Base-by-base conservation (phyloP, 2,329 filamentous ascomycete species). In the Trichoderma guizhouense region DNA sequence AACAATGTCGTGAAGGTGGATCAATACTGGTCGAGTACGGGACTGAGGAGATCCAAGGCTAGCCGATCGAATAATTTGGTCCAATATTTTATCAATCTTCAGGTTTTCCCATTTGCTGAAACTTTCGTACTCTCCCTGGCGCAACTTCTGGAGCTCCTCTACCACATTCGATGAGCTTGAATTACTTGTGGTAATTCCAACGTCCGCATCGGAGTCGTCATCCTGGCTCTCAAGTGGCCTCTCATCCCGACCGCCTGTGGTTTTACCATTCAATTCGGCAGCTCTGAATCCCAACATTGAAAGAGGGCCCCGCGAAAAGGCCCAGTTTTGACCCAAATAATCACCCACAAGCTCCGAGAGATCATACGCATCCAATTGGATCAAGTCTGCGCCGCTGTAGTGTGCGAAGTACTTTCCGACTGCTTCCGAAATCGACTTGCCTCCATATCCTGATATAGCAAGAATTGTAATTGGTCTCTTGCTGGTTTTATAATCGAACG, bases 1-100 rank as follows among this genome's bases (percentile, higher is more conserved):
- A 68, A 92, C 90, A 77, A 94, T 92, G 79, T 98, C 93, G 78
- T 92, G 89, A 14, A 97, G 83, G 76, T 93, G 93, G 51, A 97
- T 85, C 72, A 98, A 90, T 8, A 94, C 86, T 28, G 85, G 86
- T 26, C 79, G 85, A 78, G 76, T 78, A 76, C 78, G 76, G 7
- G 74, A 61, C 32, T 75, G 73, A 7, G 79, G 75, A 24, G 79
- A 74, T 71, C 81, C 82, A 24, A 78, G 71, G 30, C 86, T 81
- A 5, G 85, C 83, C 3, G 86, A 83, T 58, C 82, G 81, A 30
- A 90, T 81, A n/a, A 92, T 80, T 61, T 86, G 83, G 61, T 90
- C 87, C 55, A 92, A 76, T 7, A 87, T 84, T 36, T 86, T 84
- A 67, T 86, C 85, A 72, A 90, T 82, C 78, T 92, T 92, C 47